These are phyloP conservation scores for Noccaea caerulescens DNA, from an alignment of 345 rosid species.

Conservation along the genomic window DNA sequence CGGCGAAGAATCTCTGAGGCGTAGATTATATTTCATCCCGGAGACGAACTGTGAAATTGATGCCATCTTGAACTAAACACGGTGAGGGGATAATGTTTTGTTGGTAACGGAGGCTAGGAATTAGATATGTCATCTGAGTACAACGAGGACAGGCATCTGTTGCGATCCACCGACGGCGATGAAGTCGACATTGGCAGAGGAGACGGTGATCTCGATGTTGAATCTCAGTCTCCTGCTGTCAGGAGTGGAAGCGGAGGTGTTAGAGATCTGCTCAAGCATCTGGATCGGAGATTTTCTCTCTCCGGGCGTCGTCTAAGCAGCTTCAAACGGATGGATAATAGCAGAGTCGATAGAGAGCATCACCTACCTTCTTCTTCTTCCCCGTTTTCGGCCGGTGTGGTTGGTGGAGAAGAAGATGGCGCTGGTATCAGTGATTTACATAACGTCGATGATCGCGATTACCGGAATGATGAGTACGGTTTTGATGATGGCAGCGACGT, in stretches of 20 bases:
- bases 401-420: constrained; percentile 3
- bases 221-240: constrained; percentile 46
- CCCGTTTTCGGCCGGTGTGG: constrained; percentile 29
- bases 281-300: constrained; percentile 65
- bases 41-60: not conserved
- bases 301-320: constrained; percentile 61
- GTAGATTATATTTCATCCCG: not conserved
- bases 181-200: constrained; percentile 20
- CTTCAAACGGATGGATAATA: constrained; percentile 52
- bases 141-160: constrained; percentile 48
- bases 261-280: constrained; percentile 62
- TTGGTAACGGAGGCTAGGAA: constrained; percentile 7
- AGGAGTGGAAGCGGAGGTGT: constrained; percentile 43
- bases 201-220: constrained; percentile 39
- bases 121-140: constrained; percentile 43
- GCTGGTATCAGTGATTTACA: constrained; percentile 34
- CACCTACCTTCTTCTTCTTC: constrained; percentile 41
- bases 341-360: constrained; percentile 48
- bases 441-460: constrained; percentile 32
- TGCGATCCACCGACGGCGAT: constrained; percentile 45
- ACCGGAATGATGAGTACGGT: constrained; percentile 37
- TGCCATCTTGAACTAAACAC: not conserved
- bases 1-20: constrained; percentile 32
- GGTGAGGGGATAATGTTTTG: constrained; percentile 17
- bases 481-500: constrained; percentile 50